Base-by-base conservation (phyloP, 495 filamentous ascomycete species). In the Xylaria cubensis region DNA sequence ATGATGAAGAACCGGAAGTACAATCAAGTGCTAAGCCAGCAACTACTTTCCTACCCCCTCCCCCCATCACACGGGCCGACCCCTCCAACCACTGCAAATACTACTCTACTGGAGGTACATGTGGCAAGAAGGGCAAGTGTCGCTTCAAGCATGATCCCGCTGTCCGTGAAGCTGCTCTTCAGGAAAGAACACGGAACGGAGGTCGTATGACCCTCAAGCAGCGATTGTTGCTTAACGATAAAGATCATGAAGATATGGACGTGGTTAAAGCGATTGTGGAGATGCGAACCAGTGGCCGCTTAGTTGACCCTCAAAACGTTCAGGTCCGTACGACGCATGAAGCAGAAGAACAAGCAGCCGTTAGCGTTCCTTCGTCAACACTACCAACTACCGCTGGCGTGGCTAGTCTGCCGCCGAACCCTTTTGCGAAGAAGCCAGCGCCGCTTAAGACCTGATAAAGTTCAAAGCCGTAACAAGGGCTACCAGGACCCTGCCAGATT, bases 41-140 rank as follows among this genome's bases (percentile, higher is more conserved):
- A 13, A 70, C 79, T 8, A 69, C 74, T 1, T 77, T 74, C 15
- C 59, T 80, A 10, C 78, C 77, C 55, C 82, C 85, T 50, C 84
- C 85, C 5, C 80, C 84, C 0, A 79, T 83, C 13, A 81, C 81
- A 53, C 82, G 87, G 77, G 84, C 86, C 39, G 83, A 87, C 71
- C 83, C 86, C 58, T 79, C 83, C 53, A 84, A 86, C 74, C 87
- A 88, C 69, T 89, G 87, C 84, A 89, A 89, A 74, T 89, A 89
- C 73, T 89, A 84, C 64, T 88, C 86, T 7, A 88, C 86, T 39
- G 87, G 87, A 58, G 87, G 87, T n/a, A 88, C 80, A 26, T 89
- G 87, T 72, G 87, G 87, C 29, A 89, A 89, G 84, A 86, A 87
- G 84, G 86, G 86, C 85, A 89, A 89, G 86, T 89, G 87, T 83